phyloP scores from a whole-genome alignment of 352 stramenopile species.

The Plasmopara halstedii region DNA sequence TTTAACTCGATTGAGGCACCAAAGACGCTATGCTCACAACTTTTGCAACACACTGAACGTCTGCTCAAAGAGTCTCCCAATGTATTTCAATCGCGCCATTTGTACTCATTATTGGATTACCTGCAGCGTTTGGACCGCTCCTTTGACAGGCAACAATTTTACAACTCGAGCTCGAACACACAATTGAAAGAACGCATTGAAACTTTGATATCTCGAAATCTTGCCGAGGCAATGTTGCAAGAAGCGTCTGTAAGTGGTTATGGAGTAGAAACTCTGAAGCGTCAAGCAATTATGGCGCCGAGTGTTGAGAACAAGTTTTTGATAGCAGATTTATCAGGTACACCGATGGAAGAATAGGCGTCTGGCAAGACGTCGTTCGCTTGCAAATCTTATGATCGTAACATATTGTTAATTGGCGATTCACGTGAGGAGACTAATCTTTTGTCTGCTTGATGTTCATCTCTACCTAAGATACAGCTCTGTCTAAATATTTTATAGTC shows the following conservation, averaged over 20 bases:
- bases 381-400: too few species aligned
- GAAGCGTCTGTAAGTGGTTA: constrained; percentile 20
- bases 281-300: constrained; percentile 6
- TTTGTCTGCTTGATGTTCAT: too few species aligned
- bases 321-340: constrained; percentile 23
- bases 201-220: constrained; percentile 42
- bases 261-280: neutral
- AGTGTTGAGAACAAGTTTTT: constrained; percentile 17
- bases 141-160: constrained; percentile 51
- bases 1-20: constrained; percentile 37
- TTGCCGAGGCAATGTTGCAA: constrained; percentile 53
- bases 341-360: constrained; percentile 41
- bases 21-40: constrained; percentile 28
- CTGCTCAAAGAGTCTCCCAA: constrained; percentile 40
- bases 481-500: too few species aligned
- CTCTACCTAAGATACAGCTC: too few species aligned
- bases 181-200: constrained; percentile 47
- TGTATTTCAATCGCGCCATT: constrained; percentile 41
- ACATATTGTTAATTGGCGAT: too few species aligned
- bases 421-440: too few species aligned
- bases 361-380: too few species aligned
- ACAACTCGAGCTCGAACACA: constrained; percentile 29
- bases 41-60: constrained; percentile 43
- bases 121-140: constrained; percentile 55
- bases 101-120: constrained; percentile 60